phyloP scores from a whole-genome alignment of 441 rosid genomes.

The Pelargonium fulgidum region DNA sequence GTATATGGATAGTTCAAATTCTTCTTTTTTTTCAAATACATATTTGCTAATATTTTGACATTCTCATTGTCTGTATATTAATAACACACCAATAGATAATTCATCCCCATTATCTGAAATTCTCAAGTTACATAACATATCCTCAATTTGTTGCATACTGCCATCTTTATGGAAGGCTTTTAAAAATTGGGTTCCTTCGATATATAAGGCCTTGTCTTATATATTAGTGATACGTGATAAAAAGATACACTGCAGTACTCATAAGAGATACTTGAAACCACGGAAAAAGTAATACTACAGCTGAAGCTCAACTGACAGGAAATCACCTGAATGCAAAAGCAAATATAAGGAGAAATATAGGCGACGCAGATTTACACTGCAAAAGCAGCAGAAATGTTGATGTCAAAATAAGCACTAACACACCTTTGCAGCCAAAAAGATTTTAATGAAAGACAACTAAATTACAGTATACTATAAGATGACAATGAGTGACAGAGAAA shows the following conservation, averaged over 20 bases:
- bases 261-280: constrained; percentile 2
- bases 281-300: constrained; percentile 9
- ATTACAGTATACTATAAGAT: constrained; percentile 3
- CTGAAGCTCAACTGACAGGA: constrained; percentile 20
- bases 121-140: not conserved
- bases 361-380: constrained; percentile 99
- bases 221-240: too few species aligned
- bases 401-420: constrained; percentile 19
- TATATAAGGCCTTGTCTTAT: too few species aligned
- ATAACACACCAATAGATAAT: too few species aligned
- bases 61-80: too few species aligned
- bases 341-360: constrained; percentile 88
- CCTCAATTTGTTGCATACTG: not conserved
- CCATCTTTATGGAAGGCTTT: not conserved
- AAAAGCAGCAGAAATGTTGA: constrained; percentile 18
- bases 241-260: not conserved
- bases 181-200: not conserved
- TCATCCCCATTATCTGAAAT: not conserved
- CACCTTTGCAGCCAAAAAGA: not conserved
- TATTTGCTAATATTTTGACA: too few species aligned
- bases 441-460: not conserved
- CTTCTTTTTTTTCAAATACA: too few species aligned
- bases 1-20: too few species aligned
- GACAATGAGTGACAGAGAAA: constrained; percentile 12
- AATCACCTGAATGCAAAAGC: constrained; percentile 97